These are phyloP conservation scores for Capsicum chinense DNA, from an alignment of 257 asterid species.

Conservation along the genomic window DNA sequence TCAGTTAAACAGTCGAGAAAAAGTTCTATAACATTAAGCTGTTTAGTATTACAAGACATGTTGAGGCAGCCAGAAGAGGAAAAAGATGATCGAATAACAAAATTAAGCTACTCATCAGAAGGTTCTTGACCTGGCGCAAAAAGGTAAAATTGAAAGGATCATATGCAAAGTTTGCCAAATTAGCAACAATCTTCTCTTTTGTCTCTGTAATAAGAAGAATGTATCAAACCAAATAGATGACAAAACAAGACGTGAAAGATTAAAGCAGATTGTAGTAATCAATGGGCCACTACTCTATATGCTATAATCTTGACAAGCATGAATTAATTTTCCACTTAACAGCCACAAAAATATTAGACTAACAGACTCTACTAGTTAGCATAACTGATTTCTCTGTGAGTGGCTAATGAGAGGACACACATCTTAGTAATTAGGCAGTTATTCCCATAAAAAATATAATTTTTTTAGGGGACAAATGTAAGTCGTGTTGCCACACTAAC, in stretches of 20 bases:
- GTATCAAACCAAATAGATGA: conserved; percentile 28
- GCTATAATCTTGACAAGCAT: not conserved
- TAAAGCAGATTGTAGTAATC: not conserved
- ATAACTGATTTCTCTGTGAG: not conserved
- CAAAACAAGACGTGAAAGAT: not conserved
- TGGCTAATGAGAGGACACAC: too few species aligned
- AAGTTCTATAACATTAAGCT: conserved; percentile 91
- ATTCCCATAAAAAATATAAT: too few species aligned
- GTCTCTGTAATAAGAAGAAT: conserved; percentile 58
- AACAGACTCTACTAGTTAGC: not conserved
- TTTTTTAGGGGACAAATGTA: too few species aligned
- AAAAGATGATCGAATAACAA: not conserved
- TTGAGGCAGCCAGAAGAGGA: conserved; percentile 22
- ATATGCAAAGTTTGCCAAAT: conserved; percentile 90
- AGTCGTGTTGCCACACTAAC: too few species aligned
- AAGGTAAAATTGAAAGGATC: conserved; percentile 89
- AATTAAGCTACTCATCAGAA: conserved; percentile 11
- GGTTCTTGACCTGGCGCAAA: conserved; percentile 71
- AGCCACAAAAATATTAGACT: not conserved
- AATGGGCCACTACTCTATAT: not conserved
- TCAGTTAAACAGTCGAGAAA: conserved; percentile 92
- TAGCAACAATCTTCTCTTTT: conserved; percentile 84
- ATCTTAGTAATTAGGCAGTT: too few species aligned
- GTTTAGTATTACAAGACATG: conserved; percentile 36
- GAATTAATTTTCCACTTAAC: not conserved